phyloP scores from a whole-genome alignment of 1,284 basidiomycete genomes.

The Austropuccinia psidii region DNA sequence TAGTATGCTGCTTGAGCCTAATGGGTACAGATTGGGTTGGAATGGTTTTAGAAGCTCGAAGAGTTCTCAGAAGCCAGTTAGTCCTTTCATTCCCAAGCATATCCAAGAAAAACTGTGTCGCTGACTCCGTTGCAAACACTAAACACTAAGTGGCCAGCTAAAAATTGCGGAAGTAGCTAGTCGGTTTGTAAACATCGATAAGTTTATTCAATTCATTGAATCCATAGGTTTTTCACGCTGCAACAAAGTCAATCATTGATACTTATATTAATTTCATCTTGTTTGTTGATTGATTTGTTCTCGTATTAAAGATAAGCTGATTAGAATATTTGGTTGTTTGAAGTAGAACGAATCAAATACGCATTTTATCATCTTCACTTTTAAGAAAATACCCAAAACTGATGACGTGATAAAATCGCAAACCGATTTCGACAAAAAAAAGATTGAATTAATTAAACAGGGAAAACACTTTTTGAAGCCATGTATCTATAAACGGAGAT shows the following conservation, averaged over 20 bases:
- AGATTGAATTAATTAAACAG: constrained; percentile 55
- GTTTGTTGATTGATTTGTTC: not conserved
- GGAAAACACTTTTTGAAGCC: constrained; percentile 68
- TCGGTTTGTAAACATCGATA: constrained; percentile 64
- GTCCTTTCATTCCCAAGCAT: not conserved
- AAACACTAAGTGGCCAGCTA: constrained; percentile 62
- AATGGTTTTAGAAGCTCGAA: constrained; percentile 79
- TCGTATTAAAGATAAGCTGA: not conserved
- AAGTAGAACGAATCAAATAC: constrained; percentile 68
- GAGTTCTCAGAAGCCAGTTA: constrained; percentile 70
- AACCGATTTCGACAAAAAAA: constrained; percentile 42
- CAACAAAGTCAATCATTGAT: constrained; percentile 56
- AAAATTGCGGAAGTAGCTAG: constrained; percentile 94
- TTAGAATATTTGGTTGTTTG: constrained; percentile 41
- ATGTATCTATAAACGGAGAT: constrained; percentile 95
- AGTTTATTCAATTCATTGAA: constrained; percentile 65
- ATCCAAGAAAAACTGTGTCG: not conserved
- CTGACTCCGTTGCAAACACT: not conserved
- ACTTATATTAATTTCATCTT: not conserved
- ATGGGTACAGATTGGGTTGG: constrained; percentile 97
- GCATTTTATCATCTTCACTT: constrained; percentile 81
- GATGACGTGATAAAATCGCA: constrained; percentile 46
- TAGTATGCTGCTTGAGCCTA: constrained; percentile 84
- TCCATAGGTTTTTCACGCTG: constrained; percentile 72
- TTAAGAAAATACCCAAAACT: constrained; percentile 58